These are phyloP conservation scores for bread wheat (Triticum aestivum) DNA, from an alignment of 176 grass and related monocot species.

Conservation along the genomic window IWGSC_CS_RefSeq_v2.1 NC_057799.1:454274508-454275007, in stretches of 20 bases:
- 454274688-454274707: slow-evolving; percentile 42
- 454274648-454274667: slow-evolving; percentile 16
- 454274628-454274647: slow-evolving; percentile 17
- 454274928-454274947: not conserved
- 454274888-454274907: not conserved
- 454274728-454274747: slow-evolving; percentile 53
- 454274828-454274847: slow-evolving; percentile 97
- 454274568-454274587: slow-evolving; percentile 67
- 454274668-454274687: not conserved
- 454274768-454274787: slow-evolving; percentile 79
- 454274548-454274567: slow-evolving; percentile 72
- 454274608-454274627: slow-evolving; percentile 46
- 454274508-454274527: slow-evolving; percentile 45
- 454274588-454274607: slow-evolving; percentile 49
- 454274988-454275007: not conserved
- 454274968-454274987: not conserved
- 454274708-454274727: slow-evolving; percentile 64
- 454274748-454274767: slow-evolving; percentile 61
- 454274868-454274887: slow-evolving; percentile 76
- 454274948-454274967: not conserved
- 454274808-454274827: slow-evolving; percentile 83
- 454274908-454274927: not conserved
- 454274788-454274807: slow-evolving; percentile 64
- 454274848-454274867: slow-evolving; percentile 47
- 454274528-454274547: slow-evolving; percentile 73